phyloP scores from a whole-genome alignment of 768 basidiomycete genomes.

The Astraeus odoratus region DNA sequence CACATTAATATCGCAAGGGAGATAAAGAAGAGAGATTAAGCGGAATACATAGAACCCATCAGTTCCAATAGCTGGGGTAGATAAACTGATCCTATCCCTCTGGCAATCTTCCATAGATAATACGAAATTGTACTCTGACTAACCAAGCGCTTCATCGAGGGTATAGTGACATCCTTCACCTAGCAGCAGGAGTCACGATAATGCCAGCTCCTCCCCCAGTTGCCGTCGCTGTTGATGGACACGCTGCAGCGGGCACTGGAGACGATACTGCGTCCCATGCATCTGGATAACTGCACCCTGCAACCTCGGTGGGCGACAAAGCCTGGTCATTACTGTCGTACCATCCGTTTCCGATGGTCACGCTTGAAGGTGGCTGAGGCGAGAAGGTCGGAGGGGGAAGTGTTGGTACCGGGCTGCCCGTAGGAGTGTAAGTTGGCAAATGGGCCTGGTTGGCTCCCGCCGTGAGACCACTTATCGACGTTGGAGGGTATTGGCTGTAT shows the following conservation, averaged over 20 bases:
- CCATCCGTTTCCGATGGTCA: slow-evolving; percentile 51
- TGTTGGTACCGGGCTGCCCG: slow-evolving; percentile 44
- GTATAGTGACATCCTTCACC: no score
- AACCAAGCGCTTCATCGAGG: not conserved
- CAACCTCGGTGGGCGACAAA: slow-evolving; percentile 49
- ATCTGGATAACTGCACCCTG: slow-evolving; percentile 60
- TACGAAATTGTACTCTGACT: no score
- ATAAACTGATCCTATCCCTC: no score
- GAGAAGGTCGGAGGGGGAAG: slow-evolving; percentile 52
- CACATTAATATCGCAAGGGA: no score
- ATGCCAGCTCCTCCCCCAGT: not conserved
- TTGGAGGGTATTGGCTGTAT: slow-evolving; percentile 49
- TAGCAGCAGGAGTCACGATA: slow-evolving; percentile 2
- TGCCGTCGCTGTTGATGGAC: slow-evolving; percentile 18
- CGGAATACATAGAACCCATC: no score
- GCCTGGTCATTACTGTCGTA: slow-evolving; percentile 43
- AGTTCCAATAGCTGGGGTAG: no score
- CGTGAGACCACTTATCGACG: slow-evolving; percentile 40
- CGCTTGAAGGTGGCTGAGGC: slow-evolving; percentile 29
- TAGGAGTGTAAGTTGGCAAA: slow-evolving; percentile 61
- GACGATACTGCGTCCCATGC: slow-evolving; percentile 54
- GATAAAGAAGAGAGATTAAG: no score
- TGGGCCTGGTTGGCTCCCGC: slow-evolving; percentile 27
- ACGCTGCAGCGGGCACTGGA: slow-evolving; percentile 40
- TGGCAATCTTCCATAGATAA: no score